phyloP scores from a whole-genome alignment of 2,329 filamentous ascomycete genomes.

The Mycosphaerella sp. region DNA sequence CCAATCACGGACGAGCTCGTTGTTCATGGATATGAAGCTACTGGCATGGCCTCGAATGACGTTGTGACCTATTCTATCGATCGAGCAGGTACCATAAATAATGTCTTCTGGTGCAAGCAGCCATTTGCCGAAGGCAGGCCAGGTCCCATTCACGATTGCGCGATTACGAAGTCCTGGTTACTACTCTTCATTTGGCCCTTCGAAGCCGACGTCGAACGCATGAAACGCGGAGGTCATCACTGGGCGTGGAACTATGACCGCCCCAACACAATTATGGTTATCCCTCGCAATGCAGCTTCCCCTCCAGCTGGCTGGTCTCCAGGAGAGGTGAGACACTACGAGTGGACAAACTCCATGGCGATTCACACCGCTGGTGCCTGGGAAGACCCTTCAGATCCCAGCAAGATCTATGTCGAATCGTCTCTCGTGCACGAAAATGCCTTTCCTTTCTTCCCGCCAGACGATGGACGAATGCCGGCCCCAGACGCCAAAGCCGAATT shows the following conservation, averaged over 20 bases:
- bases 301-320: slow-evolving; percentile 19
- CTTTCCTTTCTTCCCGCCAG: slow-evolving; percentile 41
- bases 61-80: slow-evolving; percentile 40
- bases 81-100: slow-evolving; percentile 34
- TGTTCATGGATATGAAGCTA: slow-evolving; percentile 40
- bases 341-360: slow-evolving; percentile 33
- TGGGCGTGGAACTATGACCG: slow-evolving; percentile 35
- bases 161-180: slow-evolving; percentile 37
- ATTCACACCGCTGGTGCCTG: slow-evolving; percentile 42
- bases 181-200: slow-evolving; percentile 37
- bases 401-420: slow-evolving; percentile 37
- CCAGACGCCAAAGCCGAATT: slow-evolving; percentile 39
- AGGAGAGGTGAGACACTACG: slow-evolving; percentile 17
- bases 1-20: slow-evolving; percentile 41
- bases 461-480: slow-evolving; percentile 28
- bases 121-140: slow-evolving; percentile 29
- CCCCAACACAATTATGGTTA: slow-evolving; percentile 25
- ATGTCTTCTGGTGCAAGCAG: slow-evolving; percentile 39
- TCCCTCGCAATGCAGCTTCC: slow-evolving; percentile 20
- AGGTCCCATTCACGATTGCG: slow-evolving; percentile 39
- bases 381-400: slow-evolving; percentile 30
- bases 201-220: slow-evolving; percentile 33
- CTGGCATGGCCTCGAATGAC: slow-evolving; percentile 33
- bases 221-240: slow-evolving; percentile 38
- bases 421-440: slow-evolving; percentile 40